These are phyloP conservation scores for Suhomyces bokatorum DNA, from an alignment of 1,139 yeast species.

Conservation along the genomic window DNA sequence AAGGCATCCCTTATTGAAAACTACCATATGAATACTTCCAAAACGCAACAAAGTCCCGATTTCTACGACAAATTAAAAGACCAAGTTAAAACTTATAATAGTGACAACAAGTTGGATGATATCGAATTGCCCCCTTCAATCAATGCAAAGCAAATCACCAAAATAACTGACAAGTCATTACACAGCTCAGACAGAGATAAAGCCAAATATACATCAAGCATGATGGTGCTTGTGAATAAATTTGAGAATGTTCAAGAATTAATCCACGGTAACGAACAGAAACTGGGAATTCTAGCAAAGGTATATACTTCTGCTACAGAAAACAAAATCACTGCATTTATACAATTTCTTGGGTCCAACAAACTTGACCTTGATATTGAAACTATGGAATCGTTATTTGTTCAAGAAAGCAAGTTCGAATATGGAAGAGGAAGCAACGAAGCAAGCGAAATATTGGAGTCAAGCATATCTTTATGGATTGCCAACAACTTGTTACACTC, in stretches of 20 bases:
- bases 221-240: conserved; percentile 21
- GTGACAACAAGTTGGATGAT: conserved; percentile 33
- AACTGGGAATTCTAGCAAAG: conserved; percentile 7
- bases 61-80: conserved; percentile 1
- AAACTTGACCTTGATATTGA: not conserved
- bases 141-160: conserved; percentile 32
- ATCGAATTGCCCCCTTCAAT: conserved; percentile 44
- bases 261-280: not conserved
- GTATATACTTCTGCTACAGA: conserved; percentile 13
- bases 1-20: conserved; percentile 21
- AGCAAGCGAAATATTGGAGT: not conserved
- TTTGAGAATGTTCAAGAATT: conserved; percentile 10
- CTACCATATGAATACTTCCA: conserved; percentile 13
- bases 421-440: not conserved
- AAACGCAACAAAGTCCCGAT: not conserved
- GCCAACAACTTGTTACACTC: conserved; percentile 22
- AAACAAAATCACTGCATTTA: conserved; percentile 8
- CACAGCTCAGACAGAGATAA: conserved; percentile 3
- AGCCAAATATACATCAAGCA: conserved; percentile 19
- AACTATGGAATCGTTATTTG: conserved; percentile 12
- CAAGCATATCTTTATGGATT: conserved; percentile 32
- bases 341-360: conserved; percentile 11
- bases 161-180: conserved; percentile 8
- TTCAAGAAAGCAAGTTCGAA: not conserved
- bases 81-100: not conserved